Evolutionary conservation across 352 stramenopile species (phyloP), one percentile per base, ranked within the genome.

Genomic region (Halophytophthora batemanensis): DNA sequence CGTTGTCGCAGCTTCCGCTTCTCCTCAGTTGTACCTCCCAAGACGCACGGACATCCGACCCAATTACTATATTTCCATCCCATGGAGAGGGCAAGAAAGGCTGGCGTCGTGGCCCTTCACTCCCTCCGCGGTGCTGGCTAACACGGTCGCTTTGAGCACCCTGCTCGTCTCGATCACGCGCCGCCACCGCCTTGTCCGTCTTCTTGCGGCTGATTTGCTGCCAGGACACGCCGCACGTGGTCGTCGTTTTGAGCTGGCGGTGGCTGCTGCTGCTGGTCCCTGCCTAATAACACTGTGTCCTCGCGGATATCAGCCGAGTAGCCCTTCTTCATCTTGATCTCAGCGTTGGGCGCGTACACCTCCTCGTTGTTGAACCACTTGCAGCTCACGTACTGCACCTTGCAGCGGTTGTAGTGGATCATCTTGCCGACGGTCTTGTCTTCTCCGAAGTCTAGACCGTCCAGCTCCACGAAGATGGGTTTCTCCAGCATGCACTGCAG

Each of bases 281-380:
- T 67, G 45, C 74, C 59, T 50, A 83, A 62, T 54, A 90, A 66
- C 23, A 74, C 53, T n/a, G 72, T 86, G 47, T 84, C 71, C 34
- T 79, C 62, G 6, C 56, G 65, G 45, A 90, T 86, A 52, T 72
- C 50, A 34, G 77, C 53, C 45, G 79, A 75, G 63, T 66, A 61
- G 29, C 70, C 67, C 59, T 90, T 90, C 48, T 57, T 77, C 76
- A 87, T 87, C 55, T 76, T 81, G 23, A 90, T 69, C 41, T 86
- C 57, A 21, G 69, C 72, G 47, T 86, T 81, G 6, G 76, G 73
- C 33, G 69, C 85, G 53, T 84, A 87, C 44, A 90, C 71, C 50
- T 90, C 79, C 43, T 84, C 74, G 59, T 90, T 90, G 62, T 90
- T 90, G 61, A 90, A 87, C 79, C 79, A 90, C 66, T 90, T 90